Evolutionary conservation across 2,329 filamentous ascomycete species (phyloP).

Genomic region (Aureobasidium sp.): DNA sequence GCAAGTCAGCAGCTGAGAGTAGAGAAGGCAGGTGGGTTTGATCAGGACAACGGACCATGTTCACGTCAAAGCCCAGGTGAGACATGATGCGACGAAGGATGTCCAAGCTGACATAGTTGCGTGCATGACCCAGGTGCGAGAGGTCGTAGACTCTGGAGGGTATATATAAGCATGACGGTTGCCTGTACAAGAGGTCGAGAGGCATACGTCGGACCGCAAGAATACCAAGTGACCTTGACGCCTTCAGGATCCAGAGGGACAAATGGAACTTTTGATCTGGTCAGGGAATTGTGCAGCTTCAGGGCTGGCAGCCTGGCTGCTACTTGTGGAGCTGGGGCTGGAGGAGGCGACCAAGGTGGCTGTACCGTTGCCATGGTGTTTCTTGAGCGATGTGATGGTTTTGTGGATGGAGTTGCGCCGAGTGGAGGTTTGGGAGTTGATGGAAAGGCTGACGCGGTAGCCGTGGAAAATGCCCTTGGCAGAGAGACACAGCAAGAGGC

Average conservation of each 20-base stretch:
- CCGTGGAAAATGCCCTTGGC: no score
- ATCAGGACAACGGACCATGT: conserved; percentile 61
- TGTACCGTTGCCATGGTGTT: conserved; percentile 18
- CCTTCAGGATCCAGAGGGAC: conserved; percentile 59
- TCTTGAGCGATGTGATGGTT: conserved; percentile 17
- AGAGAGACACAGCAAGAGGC: not conserved
- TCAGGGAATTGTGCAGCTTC: conserved; percentile 74
- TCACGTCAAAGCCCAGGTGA: conserved; percentile 75
- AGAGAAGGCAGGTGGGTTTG: not conserved
- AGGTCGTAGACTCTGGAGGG: not conserved
- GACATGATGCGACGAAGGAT: conserved; percentile 76
- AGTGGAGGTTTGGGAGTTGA: not conserved
- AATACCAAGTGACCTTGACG: conserved; percentile 69
- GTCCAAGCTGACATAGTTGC: conserved; percentile 87
- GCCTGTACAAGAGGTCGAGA: no score
- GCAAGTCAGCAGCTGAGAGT: not conserved
- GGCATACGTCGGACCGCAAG: not conserved
- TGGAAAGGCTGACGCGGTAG: not conserved
- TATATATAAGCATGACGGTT: not conserved
- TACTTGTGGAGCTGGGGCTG: conserved; percentile 27
- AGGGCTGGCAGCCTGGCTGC: conserved; percentile 46
- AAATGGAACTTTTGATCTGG: conserved; percentile 66
- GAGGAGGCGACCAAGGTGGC: conserved; percentile 30
- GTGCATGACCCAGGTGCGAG: conserved; percentile 22
- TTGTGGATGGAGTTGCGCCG: conserved; percentile 16